Evolutionary conservation across 1,284 basidiomycete species (phyloP).

Genomic region (Leucocoprinus gongylophorus): DNA sequence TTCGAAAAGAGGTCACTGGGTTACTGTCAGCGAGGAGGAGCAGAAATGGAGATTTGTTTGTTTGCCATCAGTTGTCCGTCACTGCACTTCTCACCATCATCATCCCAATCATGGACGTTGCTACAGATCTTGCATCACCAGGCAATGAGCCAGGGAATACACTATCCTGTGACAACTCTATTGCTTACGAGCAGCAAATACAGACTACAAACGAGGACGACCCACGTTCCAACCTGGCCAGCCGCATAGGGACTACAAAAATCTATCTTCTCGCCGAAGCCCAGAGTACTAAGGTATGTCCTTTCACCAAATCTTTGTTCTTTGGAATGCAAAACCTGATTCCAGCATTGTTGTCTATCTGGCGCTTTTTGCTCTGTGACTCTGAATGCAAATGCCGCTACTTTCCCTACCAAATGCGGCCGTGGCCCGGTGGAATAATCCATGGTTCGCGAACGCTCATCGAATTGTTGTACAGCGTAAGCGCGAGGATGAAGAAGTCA

Average conservation of each 20-base stretch:
- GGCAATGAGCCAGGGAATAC: not conserved
- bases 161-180: conserved; percentile 16
- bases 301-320: not conserved
- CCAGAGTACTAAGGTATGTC: conserved; percentile 11
- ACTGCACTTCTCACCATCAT: not conserved
- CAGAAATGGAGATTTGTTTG: conserved; percentile 8
- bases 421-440: not conserved
- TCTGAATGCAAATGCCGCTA: not conserved
- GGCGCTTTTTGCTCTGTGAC: not conserved
- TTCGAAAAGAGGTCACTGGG: not conserved
- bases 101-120: conserved; percentile 6
- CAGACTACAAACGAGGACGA: conserved; percentile 5
- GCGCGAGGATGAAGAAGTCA: conserved; percentile 1
- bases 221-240: conserved; percentile 10
- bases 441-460: not conserved
- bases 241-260: conserved; percentile 15
- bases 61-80: not conserved
- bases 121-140: conserved; percentile 4
- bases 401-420: not conserved
- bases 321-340: not conserved
- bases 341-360: not conserved
- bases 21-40: not conserved
- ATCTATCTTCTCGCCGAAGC: conserved; percentile 15
- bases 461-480: not conserved
- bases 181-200: conserved; percentile 14